A percentile compares a stretch with the other conserved stretches of the same genome.
phyloP scores from a whole-genome alignment of 805 yeast genomes.

The Debaryomyces prosopidis region DNA sequence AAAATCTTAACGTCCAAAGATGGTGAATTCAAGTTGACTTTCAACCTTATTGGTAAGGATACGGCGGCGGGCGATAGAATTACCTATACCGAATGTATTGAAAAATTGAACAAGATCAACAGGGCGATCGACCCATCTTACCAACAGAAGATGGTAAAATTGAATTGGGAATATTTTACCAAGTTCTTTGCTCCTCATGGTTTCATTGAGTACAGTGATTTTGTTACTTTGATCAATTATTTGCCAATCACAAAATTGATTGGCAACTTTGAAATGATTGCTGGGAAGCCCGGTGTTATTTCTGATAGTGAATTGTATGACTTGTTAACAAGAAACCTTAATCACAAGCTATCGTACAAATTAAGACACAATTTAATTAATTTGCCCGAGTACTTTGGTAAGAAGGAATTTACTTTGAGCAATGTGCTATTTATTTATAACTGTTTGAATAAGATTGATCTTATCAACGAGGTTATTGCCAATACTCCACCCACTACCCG shows the following conservation, averaged over 20 bases:
- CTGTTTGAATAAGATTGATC: conserved; percentile 41
- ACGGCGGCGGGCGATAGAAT: conserved; percentile 15
- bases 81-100: conserved; percentile 36
- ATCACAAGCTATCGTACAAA: conserved; percentile 40
- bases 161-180: conserved; percentile 45
- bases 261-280: conserved; percentile 41
- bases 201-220: conserved; percentile 36
- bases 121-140: conserved; percentile 41
- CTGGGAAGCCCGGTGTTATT: conserved; percentile 32
- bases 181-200: conserved; percentile 42
- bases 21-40: conserved; percentile 31
- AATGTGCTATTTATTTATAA: conserved; percentile 42
- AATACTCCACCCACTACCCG: conserved; percentile 44
- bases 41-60: conserved; percentile 18
- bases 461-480: conserved; percentile 46
- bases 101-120: conserved; percentile 35
- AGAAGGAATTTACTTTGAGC: conserved; percentile 33
- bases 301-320: conserved; percentile 29
- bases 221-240: conserved; percentile 40
- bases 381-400: conserved; percentile 37
- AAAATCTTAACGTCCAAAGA: conserved; percentile 38
- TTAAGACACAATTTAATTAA: conserved; percentile 34
- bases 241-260: conserved; percentile 47
- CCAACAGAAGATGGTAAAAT: conserved; percentile 40
- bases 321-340: conserved; percentile 36